Percentiles rank a stretch among this genome's conserved stretches.
Conservation (phyloP, 2,329 filamentous ascomycete species). For the Xylaria sp. region DNA sequence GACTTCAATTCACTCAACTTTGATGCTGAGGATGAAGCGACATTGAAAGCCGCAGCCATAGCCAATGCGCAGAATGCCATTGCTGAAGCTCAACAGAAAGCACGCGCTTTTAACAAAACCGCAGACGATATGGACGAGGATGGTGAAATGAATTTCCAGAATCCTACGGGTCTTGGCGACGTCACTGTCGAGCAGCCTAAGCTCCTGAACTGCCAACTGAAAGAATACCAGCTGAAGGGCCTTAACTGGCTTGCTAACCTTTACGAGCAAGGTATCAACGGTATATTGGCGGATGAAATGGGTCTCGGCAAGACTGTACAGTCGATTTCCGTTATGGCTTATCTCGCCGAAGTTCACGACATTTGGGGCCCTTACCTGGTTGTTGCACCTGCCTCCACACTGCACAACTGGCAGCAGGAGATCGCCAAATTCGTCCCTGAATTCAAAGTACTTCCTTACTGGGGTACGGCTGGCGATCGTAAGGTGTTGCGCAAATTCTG, state of each 20-base stretch:
- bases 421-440: slow-evolving; percentile 94
- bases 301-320: slow-evolving; percentile 99
- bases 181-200: slow-evolving; percentile 95
- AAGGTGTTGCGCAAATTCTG: slow-evolving; percentile 98
- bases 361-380: slow-evolving; percentile 99
- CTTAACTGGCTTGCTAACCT: slow-evolving; percentile 99
- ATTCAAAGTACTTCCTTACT: slow-evolving; percentile 96
- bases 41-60: slow-evolving; percentile 83
- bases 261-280: slow-evolving; percentile 99
- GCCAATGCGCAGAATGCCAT: slow-evolving; percentile 97
- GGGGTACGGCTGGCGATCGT: slow-evolving; percentile 92
- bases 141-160: slow-evolving; percentile 99
- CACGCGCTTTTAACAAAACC: slow-evolving; percentile 88
- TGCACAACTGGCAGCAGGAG: slow-evolving; percentile 99
- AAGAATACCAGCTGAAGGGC: slow-evolving; percentile 99
- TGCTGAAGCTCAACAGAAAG: slow-evolving; percentile 92
- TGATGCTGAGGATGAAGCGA: slow-evolving; percentile 91
- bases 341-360: slow-evolving; percentile 95
- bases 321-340: slow-evolving; percentile 99
- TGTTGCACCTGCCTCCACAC: slow-evolving; percentile 92
- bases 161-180: slow-evolving; percentile 92
- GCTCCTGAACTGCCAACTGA: slow-evolving; percentile 91
- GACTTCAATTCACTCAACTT: slow-evolving; percentile 96
- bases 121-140: slow-evolving; percentile 82
- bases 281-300: slow-evolving; percentile 99